These are phyloP conservation scores for Aureococcus anophagefferens DNA, from an alignment of 108 stramenopile species.

Conservation along the genomic window DNA sequence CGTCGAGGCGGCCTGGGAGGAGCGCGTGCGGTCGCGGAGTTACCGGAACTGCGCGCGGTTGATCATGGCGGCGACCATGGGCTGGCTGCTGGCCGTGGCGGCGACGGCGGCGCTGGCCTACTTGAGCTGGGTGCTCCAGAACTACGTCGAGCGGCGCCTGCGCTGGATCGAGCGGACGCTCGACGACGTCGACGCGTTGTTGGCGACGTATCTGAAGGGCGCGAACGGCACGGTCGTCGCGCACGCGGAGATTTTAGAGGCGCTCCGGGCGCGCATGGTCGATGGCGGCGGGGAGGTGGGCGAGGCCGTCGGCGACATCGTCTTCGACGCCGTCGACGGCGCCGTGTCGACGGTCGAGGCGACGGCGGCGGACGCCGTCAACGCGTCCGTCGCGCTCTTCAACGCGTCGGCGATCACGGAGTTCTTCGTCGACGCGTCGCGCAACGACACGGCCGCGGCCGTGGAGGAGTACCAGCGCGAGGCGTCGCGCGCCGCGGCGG, in stretches of 20 bases:
- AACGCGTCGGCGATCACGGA: no score
- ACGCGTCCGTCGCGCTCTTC: no score
- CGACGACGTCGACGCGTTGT: background rate
- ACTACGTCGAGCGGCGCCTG: background rate
- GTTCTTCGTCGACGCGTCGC: no score
- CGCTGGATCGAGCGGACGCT: background rate
- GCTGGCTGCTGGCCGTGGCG: background rate
- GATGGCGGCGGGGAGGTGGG: no score
- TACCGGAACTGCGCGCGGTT: background rate
- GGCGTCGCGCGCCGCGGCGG: background rate
- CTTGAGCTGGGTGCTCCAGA: background rate
- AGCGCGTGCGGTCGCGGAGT: background rate
- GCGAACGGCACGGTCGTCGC: no score
- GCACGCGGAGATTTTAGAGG: no score
- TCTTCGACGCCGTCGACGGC: no score
- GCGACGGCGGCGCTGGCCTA: background rate
- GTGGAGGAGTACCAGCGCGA: background rate
- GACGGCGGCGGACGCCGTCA: no score
- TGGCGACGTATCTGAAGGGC: background rate
- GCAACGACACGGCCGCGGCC: background rate
- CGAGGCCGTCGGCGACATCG: no score
- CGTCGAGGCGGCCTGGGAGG: background rate
- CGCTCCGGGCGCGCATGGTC: no score
- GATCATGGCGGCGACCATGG: background rate
- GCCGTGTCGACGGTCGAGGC: no score